Evolutionary conservation across 257 asterid genomes (phyloP).

Genomic region (Solanum pinnatisectum): DNA sequence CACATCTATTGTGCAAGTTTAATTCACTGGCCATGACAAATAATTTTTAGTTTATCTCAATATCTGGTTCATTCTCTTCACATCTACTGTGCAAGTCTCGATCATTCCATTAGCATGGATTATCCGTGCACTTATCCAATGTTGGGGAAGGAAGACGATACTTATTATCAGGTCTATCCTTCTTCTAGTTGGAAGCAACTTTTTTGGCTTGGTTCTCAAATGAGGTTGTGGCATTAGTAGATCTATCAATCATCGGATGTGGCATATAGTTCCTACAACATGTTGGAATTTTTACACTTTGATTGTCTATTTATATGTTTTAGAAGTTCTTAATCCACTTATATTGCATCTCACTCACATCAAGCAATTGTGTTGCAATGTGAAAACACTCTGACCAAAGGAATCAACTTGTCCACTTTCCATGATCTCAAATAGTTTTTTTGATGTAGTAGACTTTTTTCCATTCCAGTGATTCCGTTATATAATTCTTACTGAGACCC

Average conservation of each 20-base stretch:
- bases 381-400: too few relatives aligned
- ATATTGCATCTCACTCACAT: background rate
- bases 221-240: background rate
- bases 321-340: background rate
- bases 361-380: background rate
- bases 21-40: too few relatives aligned
- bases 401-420: background rate
- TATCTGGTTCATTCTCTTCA: background rate
- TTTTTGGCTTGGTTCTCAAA: background rate
- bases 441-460: background rate
- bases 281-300: background rate
- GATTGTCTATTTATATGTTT: too few relatives aligned
- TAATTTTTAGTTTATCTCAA: too few relatives aligned
- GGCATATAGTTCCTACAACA: background rate
- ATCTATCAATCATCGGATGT: background rate
- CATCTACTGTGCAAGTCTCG: background rate
- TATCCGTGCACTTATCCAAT: background rate
- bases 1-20: too few relatives aligned
- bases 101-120: background rate
- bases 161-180: too few relatives aligned
- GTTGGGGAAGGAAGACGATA: too few relatives aligned
- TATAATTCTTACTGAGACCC: background rate
- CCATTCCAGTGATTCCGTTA: background rate
- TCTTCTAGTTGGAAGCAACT: too few relatives aligned
- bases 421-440: background rate